phyloP scores from a whole-genome alignment of 345 rosid species.

The Cardamine chenopodiifolia region DNA sequence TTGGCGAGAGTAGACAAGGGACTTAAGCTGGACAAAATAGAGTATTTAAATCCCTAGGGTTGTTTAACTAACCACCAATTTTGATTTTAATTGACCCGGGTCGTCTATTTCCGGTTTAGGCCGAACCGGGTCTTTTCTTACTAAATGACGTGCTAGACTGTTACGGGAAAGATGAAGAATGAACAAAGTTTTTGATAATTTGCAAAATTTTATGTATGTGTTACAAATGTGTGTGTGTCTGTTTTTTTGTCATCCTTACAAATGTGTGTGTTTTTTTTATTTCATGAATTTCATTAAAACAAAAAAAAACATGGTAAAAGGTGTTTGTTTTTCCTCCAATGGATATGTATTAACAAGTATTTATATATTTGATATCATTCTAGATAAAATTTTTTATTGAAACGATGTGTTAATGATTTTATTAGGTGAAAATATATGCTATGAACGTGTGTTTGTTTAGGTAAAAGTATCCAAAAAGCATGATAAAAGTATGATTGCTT shows the following conservation, averaged over 20 bases:
- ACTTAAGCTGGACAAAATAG: constrained; percentile 24
- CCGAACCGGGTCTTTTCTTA: constrained; percentile 13
- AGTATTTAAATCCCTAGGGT: constrained; percentile 82
- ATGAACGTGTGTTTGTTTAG: too few species aligned
- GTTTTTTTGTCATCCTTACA: too few species aligned
- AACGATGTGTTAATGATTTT: too few species aligned
- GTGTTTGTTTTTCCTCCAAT: too few species aligned
- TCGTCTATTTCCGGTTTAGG: constrained; percentile 18
- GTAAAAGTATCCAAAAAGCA: too few species aligned
- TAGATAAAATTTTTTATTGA: too few species aligned
- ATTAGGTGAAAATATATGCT: too few species aligned
- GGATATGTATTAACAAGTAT: too few species aligned
- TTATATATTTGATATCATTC: too few species aligned
- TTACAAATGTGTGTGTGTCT: background rate
- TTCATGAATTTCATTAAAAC: background rate
- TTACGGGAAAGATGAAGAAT: background rate
- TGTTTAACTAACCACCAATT: constrained; percentile 43
- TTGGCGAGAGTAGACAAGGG: constrained; percentile 25
- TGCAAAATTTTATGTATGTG: background rate
- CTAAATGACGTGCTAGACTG: background rate
- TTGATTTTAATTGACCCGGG: constrained; percentile 20
- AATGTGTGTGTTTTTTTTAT: background rate
- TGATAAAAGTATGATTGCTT: too few species aligned
- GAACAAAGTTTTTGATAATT: background rate
- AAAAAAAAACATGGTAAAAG: too few species aligned